Evolutionary conservation across 164 flowering plant species (phyloP).

Genomic region (Sedum album): DNA sequence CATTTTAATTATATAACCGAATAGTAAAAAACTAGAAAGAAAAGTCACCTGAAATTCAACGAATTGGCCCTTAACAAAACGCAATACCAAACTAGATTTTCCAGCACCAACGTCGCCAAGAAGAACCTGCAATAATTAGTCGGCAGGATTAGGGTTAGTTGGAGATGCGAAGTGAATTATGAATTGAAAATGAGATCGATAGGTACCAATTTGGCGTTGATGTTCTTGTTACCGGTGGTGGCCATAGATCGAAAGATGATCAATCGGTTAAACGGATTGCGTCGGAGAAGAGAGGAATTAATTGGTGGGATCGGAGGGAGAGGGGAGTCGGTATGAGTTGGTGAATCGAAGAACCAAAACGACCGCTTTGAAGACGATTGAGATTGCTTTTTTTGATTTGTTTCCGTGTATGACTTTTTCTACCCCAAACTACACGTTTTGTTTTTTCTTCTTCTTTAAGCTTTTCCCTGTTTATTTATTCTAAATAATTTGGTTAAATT

Average conservation of each 20-base stretch:
- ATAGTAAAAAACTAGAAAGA: background rate
- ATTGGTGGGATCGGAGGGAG: too few species aligned
- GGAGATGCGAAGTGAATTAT: background rate
- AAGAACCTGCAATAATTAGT: constrained; percentile 32
- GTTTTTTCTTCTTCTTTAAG: too few species aligned
- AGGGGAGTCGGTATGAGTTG: too few species aligned
- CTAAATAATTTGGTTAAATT: too few species aligned
- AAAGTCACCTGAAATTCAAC: constrained; percentile 58
- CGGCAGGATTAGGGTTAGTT: background rate
- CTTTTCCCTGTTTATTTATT: too few species aligned
- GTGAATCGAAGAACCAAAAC: too few species aligned
- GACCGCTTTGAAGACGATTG: too few species aligned
- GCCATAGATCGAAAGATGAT: constrained; percentile 26
- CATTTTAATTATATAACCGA: background rate
- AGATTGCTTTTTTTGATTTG: too few species aligned
- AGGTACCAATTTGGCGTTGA: constrained; percentile 73
- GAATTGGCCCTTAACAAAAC: constrained; percentile 70
- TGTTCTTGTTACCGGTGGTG: constrained; percentile 49
- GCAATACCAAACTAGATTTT: constrained; percentile 61
- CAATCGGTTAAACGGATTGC: too few species aligned
- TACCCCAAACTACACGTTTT: too few species aligned
- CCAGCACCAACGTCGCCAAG: constrained; percentile 76
- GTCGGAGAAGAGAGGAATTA: too few species aligned
- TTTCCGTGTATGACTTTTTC: too few species aligned
- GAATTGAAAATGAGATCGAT: constrained; percentile 9